A percentile compares a stretch with the other conserved stretches of the same genome.
Conservation (phyloP, 1,139 yeast species). For the Taphrina wiesneri region DNA sequence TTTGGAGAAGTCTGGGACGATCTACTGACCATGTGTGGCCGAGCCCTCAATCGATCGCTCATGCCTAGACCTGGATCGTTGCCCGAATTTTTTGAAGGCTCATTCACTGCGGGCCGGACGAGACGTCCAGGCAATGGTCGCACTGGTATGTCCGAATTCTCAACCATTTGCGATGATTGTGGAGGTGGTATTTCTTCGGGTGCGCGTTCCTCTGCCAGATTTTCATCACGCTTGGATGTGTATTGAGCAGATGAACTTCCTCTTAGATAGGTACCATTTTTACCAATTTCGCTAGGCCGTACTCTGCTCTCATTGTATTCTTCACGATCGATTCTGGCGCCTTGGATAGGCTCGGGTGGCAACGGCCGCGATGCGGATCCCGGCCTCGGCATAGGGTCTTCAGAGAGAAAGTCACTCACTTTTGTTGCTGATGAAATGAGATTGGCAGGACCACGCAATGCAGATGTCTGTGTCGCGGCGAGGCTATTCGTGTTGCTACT, state of each 20-base stretch:
- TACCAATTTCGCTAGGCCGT: slow-evolving; percentile 1
- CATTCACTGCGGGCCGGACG: neutral
- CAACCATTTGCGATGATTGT: neutral
- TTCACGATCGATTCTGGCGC: neutral
- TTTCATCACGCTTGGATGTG: neutral
- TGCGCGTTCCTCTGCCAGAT: neutral
- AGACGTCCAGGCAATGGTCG: neutral
- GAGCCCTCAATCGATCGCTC: neutral
- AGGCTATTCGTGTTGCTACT: neutral
- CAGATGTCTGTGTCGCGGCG: neutral
- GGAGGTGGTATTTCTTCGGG: neutral
- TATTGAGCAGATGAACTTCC: neutral
- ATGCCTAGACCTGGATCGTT: neutral
- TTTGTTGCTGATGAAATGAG: neutral
- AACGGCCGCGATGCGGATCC: neutral
- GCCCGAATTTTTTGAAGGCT: neutral
- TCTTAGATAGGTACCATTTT: neutral
- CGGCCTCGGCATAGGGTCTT: neutral
- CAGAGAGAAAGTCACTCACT: neutral
- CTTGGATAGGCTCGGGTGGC: neutral
- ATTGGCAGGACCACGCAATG: neutral
- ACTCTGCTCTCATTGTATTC: neutral
- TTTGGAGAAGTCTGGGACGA: slow-evolving; percentile 27
- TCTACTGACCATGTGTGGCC: slow-evolving; percentile 16
- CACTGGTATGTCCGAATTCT: neutral